Base-by-base conservation (phyloP, 2,329 filamentous ascomycete species). In the Laburnicola sp. region DNA sequence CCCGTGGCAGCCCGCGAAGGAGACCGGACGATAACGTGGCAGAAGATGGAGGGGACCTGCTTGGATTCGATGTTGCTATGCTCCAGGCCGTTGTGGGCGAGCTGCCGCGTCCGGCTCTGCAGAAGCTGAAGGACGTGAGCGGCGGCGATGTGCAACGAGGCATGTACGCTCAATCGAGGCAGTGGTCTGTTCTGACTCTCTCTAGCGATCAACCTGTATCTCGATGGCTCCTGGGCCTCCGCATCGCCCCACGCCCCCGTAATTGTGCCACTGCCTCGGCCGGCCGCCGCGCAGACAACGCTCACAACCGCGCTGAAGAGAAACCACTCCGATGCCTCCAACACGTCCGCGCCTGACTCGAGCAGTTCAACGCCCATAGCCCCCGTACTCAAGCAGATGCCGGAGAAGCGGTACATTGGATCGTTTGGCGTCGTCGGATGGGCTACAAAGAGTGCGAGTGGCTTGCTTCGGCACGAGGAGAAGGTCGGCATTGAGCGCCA, bases 401-500 rank as follows among this genome's bases (percentile, higher is more conserved):
- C 86, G 0, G 63, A 74, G 1, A 79, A 78, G 59, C 77, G 94
- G 64, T 99, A 97, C 64, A 83, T 97, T 54, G 94, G 94, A 16
- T 90, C 91, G 0, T 94, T 97, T 72, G 94, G 94, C 6, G 91
- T 89, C 3, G 90, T 88, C 47, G 94, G 87, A 3, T 99, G 94
- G 94, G 86, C 90, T 4, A 97, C 93, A 3, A 85, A 86, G 62
- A 97, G 91, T 70, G 93, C 93, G 0, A 76, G 75, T 2, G 84
- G 83, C 32, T 69, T 97, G 4, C 68, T 99, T 25, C 88, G 85
- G 58, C 88, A 96, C 64, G 91, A 89, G 11, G 93, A 97, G 58
- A 63, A 75, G n/a, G 85, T 99, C 51, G 86, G 81, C 43, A 96
- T 99, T 38, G 93, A 97, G 73, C 86, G 94, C 37, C 86, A 91